Conservation (phyloP, 352 stramenopile species). For the Phytophthora multivora region DNA sequence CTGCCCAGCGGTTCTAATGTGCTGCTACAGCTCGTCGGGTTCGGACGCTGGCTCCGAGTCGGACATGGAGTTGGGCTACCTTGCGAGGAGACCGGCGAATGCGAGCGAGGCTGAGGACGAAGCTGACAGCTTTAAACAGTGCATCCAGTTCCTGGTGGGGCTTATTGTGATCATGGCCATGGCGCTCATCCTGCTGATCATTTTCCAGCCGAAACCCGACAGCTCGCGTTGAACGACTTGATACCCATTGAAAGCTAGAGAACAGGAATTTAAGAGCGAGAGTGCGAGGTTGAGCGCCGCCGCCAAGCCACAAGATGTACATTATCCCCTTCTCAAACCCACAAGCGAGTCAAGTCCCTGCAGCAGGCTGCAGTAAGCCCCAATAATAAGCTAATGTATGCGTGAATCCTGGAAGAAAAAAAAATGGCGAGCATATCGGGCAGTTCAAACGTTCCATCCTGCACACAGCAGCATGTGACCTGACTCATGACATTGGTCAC, state of each 20-base stretch:
- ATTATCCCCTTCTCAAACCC: conserved; percentile 9
- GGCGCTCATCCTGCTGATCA: conserved; percentile 70
- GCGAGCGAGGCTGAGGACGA: conserved; percentile 32
- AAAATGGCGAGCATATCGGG: background rate
- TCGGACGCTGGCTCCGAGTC: conserved; percentile 38
- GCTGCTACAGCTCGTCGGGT: conserved; percentile 27
- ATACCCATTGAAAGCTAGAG: conserved; percentile 1
- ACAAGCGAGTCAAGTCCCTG: conserved; percentile 10
- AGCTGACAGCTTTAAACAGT: conserved; percentile 65
- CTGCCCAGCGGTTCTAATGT: conserved; percentile 10
- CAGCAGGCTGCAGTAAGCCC: background rate
- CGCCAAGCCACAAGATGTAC: conserved; percentile 32
- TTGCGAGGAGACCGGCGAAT: conserved; percentile 24
- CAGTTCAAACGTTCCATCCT: background rate
- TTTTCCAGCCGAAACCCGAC: conserved; percentile 52
- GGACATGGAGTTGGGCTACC: conserved; percentile 56
- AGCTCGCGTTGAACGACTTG: conserved; percentile 23
- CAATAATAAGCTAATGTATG: conserved; percentile 23
- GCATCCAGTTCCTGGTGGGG: conserved; percentile 73
- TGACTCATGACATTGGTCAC: too few relatives aligned
- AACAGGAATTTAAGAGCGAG: conserved; percentile 5
- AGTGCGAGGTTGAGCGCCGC: conserved; percentile 9
- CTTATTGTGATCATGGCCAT: conserved; percentile 74
- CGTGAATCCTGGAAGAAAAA: background rate
- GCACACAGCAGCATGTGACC: background rate